Evolutionary conservation across 176 grass and related monocot genomes (phyloP), one percentile per base, ranked within the genome.

Genomic region (Metroxylon sagu): DNA sequence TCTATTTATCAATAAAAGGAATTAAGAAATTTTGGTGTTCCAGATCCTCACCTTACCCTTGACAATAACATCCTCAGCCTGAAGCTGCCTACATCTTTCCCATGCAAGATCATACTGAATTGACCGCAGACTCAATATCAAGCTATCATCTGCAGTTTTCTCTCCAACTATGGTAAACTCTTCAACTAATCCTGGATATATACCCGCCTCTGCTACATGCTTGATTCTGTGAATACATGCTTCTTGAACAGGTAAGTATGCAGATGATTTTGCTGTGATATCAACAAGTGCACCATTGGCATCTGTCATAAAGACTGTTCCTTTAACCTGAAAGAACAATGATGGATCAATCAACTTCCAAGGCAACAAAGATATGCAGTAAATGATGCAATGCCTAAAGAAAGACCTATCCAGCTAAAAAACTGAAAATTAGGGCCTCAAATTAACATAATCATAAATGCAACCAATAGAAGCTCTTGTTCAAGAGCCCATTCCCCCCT

Each of bases 71-170:
- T 98, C 87, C 83, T 98, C 93, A 49, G 84, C 87, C 66, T 98
- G 93, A 54, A 98, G 84, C 59, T 98, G 87, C 48, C 87, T 79
- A 60, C 87, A 92, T 23, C 93, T 80, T 79, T 98, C 87, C 93
- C 93, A 98, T 15, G 87, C 87, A 56, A 98, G 72, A 54, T 92
- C 84, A 76, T 83, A 89, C 59, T 92, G 87, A 71, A 80, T 80
- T 65, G 82, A 64, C 75, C 83, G 76, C 26, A 92, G 57, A 76
- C 93, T 98, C 68, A 98, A 56, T 75, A 84, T 88, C 68, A 85
- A 89, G 73, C 77, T 82, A 78, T 90, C 87, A 53, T 88, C 84
- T 39, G 65, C 30, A 39, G 69, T 72, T 18, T 92, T 80, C 71
- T 85, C 78, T 74, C 83, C 93, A 78, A 85, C 80, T 61, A 98